Evolutionary conservation across 2,329 filamentous ascomycete species (phyloP), one percentile per base, ranked within the genome.

Genomic region (Penicillium italicum): DNA sequence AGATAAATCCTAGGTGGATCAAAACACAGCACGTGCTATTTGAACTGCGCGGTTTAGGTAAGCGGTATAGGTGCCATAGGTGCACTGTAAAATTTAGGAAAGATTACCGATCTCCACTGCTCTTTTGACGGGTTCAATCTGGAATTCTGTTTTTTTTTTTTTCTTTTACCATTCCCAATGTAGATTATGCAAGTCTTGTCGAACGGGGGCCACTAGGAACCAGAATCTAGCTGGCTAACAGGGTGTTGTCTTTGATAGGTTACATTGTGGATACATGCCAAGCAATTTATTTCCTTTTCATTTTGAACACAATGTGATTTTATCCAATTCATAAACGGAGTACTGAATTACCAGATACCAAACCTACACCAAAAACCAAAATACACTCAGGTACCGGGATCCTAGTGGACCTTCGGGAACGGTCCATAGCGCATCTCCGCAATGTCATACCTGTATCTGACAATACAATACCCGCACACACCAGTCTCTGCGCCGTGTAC

Each of bases 331-430:
- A n/a, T n/a, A n/a, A n/a, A n/a, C n/a, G n/a, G n/a, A n/a, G n/a
- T n/a, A n/a, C n/a, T 24, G 18, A 22, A 38, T 20, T 41, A 24
- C 7, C 20, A 26, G 33, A 24, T 41, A 33, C 34, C 11, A 24
- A 18, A 34, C 26, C 26, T 5, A 50, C 31, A 40, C 22, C 22
- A 41, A 33, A 33, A 43, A 38, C 24, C 14, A 42, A 44, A 49
- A 54, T 49, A 57, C 59, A 14, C 38, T 53, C 58, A 61, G 53
- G 54, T 57, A 64, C 62, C 57, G 53, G 61, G 59, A 58, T 58
- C 54, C 38, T 43, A 56, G 40, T 55, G 59, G 59, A 49, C 47
- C 59, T 43, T 43, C 59, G 59, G 57, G 56, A 59, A 58, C 50
- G 58, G 38, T 48, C 44, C 37, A 53, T 58, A 58, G 47, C 44